Percentiles rank a stretch among this genome's conserved stretches.
Evolutionary conservation across 305 asterid species (phyloP).

Genomic region (Coffea humblotiana): DNA sequence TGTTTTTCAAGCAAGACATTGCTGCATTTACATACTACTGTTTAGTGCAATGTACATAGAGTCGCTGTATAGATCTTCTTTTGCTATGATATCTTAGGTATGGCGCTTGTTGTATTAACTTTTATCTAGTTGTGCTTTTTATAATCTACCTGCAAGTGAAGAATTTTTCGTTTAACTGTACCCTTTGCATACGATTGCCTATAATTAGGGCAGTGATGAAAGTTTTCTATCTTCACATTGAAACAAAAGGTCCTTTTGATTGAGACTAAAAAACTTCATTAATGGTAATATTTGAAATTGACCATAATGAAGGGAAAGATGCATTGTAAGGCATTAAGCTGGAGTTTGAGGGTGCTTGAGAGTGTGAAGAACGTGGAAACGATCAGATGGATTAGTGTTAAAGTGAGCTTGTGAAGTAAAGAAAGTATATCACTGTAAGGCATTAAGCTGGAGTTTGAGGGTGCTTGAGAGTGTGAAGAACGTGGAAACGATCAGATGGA

Average conservation of each 20-base stretch:
- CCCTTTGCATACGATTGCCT: not conserved
- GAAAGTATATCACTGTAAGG: too few relatives aligned
- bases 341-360: not conserved
- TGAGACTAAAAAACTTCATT: not conserved
- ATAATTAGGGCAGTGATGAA: not conserved
- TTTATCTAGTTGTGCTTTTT: not conserved
- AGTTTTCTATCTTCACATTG: not conserved
- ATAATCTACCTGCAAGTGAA: not conserved
- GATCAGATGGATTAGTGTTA: not conserved
- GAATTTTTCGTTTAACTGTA: not conserved
- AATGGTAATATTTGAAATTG: not conserved
- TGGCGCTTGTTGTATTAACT: not conserved
- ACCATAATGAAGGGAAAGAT: not conserved
- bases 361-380: not conserved
- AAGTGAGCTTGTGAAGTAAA: not conserved
- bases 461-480: not conserved
- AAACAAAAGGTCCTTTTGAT: not conserved
- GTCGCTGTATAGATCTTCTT: not conserved
- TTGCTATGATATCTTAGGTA: not conserved
- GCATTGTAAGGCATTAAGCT: not conserved
- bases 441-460: not conserved
- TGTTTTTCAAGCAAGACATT: constrained; percentile 1
- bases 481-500: not conserved
- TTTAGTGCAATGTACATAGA: not conserved
- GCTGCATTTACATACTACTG: not conserved